Conservation (phyloP, 1,284 basidiomycete genomes). For the Trichosporon inkin region DNA sequence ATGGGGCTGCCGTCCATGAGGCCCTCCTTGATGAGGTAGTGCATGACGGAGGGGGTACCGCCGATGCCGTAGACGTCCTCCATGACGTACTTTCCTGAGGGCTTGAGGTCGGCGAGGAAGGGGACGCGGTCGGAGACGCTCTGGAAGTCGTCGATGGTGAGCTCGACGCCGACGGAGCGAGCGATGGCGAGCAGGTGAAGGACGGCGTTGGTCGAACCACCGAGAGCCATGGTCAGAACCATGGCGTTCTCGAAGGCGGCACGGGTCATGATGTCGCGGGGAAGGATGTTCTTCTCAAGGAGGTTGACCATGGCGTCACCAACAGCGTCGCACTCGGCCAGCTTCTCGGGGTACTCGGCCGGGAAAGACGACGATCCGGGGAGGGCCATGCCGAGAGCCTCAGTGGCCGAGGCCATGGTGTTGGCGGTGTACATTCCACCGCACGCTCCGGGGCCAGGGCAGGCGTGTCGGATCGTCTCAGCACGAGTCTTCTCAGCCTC, state of each 20-base stretch:
- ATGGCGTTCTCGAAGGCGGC: slow-evolving; percentile 96
- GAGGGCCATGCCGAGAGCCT: slow-evolving; percentile 90
- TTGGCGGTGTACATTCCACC: slow-evolving; percentile 93
- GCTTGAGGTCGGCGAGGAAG: slow-evolving; percentile 92
- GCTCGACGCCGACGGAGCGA: slow-evolving; percentile 76
- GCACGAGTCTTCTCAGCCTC: slow-evolving; percentile 76
- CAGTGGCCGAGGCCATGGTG: slow-evolving; percentile 89
- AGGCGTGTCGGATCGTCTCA: slow-evolving; percentile 82
- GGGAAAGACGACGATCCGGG: slow-evolving; percentile 95
- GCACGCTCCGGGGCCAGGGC: slow-evolving; percentile 92
- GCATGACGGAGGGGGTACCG: slow-evolving; percentile 68
- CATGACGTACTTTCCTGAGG: slow-evolving; percentile 93
- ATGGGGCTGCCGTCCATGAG: slow-evolving; percentile 85
- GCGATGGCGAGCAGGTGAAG: slow-evolving; percentile 93
- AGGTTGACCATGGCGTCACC: slow-evolving; percentile 79
- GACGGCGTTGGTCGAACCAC: slow-evolving; percentile 89
- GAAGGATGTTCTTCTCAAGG: slow-evolving; percentile 85
- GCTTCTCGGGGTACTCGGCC: slow-evolving; percentile 74
- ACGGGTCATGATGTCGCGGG: slow-evolving; percentile 92
- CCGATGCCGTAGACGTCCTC: slow-evolving; percentile 91
- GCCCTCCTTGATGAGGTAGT: slow-evolving; percentile 78
- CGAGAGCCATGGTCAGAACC: slow-evolving; percentile 89
- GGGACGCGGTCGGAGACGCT: slow-evolving; percentile 79
- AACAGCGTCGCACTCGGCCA: slow-evolving; percentile 72
- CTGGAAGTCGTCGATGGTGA: slow-evolving; percentile 94